Evolutionary conservation across 495 filamentous ascomycete genomes (phyloP).

Genomic region (Letharia columbiana): DNA sequence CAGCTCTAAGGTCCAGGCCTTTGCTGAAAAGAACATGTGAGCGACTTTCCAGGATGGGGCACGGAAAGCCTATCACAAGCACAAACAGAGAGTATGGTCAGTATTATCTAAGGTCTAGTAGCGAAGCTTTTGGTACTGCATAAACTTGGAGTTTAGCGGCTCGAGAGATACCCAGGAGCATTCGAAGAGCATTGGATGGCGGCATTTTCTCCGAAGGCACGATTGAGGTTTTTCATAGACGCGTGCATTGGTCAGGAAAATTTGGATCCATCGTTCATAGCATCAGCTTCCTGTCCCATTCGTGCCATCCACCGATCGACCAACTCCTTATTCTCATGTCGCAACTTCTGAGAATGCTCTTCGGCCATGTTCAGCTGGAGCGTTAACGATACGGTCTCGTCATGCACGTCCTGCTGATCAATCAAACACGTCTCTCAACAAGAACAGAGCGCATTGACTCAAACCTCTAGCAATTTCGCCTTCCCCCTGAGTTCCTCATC

Average conservation of each 20-base stretch:
- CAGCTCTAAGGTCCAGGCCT: conserved; percentile 42
- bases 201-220: neutral
- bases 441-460: neutral
- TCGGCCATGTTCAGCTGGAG: conserved; percentile 83
- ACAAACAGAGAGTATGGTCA: neutral
- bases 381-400: conserved; percentile 77
- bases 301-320: conserved; percentile 85
- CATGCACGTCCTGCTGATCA: conserved; percentile 62
- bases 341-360: conserved; percentile 55
- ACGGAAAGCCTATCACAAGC: neutral
- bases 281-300: conserved; percentile 77
- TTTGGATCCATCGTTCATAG: conserved; percentile 62
- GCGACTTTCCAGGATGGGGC: neutral
- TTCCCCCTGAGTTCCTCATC: conserved; percentile 82
- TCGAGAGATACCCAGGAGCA: conserved; percentile 6
- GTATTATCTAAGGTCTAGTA: neutral
- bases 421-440: neutral
- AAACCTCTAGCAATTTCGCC: conserved; percentile 65
- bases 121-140: neutral
- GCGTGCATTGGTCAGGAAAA: conserved; percentile 30
- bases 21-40: conserved; percentile 31
- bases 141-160: conserved; percentile 6
- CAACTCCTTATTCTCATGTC: conserved; percentile 79
- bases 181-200: neutral
- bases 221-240: neutral